phyloP scores from a whole-genome alignment of 176 grass and related monocot species.

The Lolium multiflorum region DNA sequence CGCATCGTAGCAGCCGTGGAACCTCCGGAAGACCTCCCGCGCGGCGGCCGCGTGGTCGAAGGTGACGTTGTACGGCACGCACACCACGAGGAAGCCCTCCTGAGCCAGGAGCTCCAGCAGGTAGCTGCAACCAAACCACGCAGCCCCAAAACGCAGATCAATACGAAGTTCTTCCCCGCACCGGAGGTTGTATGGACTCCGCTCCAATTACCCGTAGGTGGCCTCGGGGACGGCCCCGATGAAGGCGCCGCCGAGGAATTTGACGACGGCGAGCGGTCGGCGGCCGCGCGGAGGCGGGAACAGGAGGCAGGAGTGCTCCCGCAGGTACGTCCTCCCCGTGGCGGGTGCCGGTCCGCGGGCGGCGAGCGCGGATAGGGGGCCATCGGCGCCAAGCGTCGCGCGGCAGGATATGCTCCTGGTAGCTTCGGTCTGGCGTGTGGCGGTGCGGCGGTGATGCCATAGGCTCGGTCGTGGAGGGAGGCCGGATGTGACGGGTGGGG shows the following conservation, averaged over 20 bases:
- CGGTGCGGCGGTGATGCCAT: not conserved
- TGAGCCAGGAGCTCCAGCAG: conserved; percentile 82
- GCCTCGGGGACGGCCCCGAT: conserved; percentile 85
- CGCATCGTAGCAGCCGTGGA: conserved; percentile 75
- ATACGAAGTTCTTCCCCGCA: no score
- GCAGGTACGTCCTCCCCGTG: conserved; percentile 45
- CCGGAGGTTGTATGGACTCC: not conserved
- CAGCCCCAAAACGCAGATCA: not conserved
- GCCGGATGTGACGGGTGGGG: not conserved
- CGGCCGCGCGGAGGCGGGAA: conserved; percentile 64
- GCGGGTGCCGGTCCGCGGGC: not conserved
- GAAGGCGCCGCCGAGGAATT: conserved; percentile 93
- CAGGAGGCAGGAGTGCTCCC: conserved; percentile 69
- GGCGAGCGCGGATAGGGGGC: conserved; percentile 24
- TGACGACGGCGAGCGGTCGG: conserved; percentile 68
- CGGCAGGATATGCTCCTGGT: conserved; percentile 40
- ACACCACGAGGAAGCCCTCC: conserved; percentile 90
- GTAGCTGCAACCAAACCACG: conserved; percentile 48
- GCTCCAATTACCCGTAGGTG: conserved; percentile 66
- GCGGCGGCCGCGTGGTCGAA: conserved; percentile 89
- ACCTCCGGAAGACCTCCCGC: conserved; percentile 70
- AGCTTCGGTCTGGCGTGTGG: not conserved
- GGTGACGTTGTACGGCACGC: conserved; percentile 88
- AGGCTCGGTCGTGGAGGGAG: not conserved
- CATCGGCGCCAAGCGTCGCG: conserved; percentile 44